A percentile compares a stretch with the other conserved stretches of the same genome.
phyloP scores from a whole-genome alignment of 2,329 filamentous ascomycete species.

The Curvularia spicifera region DNA sequence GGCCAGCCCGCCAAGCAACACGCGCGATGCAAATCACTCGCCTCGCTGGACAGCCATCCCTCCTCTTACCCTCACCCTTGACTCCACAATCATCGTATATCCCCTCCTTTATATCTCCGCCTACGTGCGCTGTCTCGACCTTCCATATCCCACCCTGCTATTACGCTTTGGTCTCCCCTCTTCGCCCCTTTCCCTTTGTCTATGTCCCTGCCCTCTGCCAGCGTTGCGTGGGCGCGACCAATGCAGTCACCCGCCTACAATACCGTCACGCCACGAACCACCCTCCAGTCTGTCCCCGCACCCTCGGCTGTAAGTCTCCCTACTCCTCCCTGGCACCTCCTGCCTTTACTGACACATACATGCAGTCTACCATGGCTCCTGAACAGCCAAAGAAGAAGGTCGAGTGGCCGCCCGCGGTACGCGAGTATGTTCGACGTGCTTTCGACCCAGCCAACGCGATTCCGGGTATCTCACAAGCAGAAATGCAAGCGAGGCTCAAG shows the following conservation, averaged over 20 bases:
- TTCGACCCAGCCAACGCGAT: slow-evolving; percentile 74
- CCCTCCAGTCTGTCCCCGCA: slow-evolving; percentile 32
- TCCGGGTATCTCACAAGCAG: slow-evolving; percentile 56
- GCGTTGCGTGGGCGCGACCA: slow-evolving; percentile 36
- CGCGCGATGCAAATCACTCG: slow-evolving; percentile 19
- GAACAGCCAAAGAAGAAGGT: slow-evolving; percentile 59
- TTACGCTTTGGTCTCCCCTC: slow-evolving; percentile 19
- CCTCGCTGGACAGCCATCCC: slow-evolving; percentile 18
- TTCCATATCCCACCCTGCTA: slow-evolving; percentile 1
- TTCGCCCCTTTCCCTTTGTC: slow-evolving; percentile 9
- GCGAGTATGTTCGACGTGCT: slow-evolving; percentile 85
- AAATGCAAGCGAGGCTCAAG: slow-evolving; percentile 86
- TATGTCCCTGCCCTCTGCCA: slow-evolving; percentile 42
- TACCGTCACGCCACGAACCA: slow-evolving; percentile 54
- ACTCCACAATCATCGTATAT: slow-evolving; percentile 3
- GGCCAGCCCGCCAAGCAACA: slow-evolving; percentile 19
- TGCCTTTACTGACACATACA: slow-evolving; percentile 21
- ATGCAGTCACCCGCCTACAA: slow-evolving; percentile 53
- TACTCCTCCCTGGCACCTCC: background rate
- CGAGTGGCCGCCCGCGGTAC: slow-evolving; percentile 82
- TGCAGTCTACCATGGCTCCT: slow-evolving; percentile 29
- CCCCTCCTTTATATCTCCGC: slow-evolving; percentile 2
- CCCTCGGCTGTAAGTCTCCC: slow-evolving; percentile 30
- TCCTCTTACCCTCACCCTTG: slow-evolving; percentile 25
- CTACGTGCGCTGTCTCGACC: slow-evolving; percentile 7